Conservation (phyloP, 805 yeast species). For the Schwanniomyces vanrijiae region DNA sequence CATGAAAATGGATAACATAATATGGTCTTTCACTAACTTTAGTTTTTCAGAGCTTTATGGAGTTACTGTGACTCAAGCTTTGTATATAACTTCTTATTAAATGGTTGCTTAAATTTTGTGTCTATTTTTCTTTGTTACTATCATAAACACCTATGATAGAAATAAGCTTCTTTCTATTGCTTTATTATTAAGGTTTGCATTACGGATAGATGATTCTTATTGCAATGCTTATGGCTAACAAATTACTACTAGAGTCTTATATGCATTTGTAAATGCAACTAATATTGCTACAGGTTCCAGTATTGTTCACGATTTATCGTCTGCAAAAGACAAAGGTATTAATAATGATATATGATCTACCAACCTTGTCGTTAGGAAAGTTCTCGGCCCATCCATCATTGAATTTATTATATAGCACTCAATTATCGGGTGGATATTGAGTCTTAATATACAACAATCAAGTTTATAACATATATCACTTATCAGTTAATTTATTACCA, state of each 20-base stretch:
- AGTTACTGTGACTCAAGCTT: conserved; percentile 5
- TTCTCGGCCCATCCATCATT: conserved; percentile 14
- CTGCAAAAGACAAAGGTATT: conserved; percentile 13
- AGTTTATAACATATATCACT: conserved; percentile 21
- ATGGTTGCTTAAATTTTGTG: conserved; percentile 7
- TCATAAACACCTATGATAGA: conserved; percentile 15
- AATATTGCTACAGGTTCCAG: conserved; percentile 13
- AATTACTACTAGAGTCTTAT: conserved; percentile 13
- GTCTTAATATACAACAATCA: conserved; percentile 18
- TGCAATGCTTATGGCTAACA: conserved; percentile 10
- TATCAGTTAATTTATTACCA: conserved; percentile 21
- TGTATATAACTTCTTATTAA: conserved; percentile 9
- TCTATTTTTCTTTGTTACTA: conserved; percentile 12
- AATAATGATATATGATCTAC: conserved; percentile 16
- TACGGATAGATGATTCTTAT: conserved; percentile 13
- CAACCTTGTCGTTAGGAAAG: conserved; percentile 13
- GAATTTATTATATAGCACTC: conserved; percentile 12
- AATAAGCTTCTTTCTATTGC: conserved; percentile 8
- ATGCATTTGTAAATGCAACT: conserved; percentile 10
- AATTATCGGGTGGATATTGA: conserved; percentile 14
- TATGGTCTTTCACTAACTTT: not conserved
- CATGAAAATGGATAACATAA: too few species aligned
- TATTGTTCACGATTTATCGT: conserved; percentile 13
- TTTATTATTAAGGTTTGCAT: conserved; percentile 9
- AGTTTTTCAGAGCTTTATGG: not conserved